These are phyloP conservation scores for Evernia prunastri DNA, from an alignment of 495 filamentous ascomycete genomes.

Conservation along the genomic window DNA sequence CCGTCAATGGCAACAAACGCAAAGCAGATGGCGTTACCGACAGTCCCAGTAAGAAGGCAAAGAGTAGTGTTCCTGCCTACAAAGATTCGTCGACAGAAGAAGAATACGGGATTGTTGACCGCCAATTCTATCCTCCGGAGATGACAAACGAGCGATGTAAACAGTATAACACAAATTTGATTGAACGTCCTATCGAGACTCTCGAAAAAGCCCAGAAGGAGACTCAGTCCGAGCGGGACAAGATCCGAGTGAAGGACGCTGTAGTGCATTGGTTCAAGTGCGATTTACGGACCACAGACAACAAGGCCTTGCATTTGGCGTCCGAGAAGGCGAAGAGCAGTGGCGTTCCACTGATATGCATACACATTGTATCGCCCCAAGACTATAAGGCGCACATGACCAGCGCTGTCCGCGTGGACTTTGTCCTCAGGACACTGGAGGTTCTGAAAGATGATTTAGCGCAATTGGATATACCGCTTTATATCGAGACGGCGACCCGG, in stretches of 20 bases:
- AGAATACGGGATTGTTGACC: slow-evolving; percentile 64
- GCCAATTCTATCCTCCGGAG: slow-evolving; percentile 77
- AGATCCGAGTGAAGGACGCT: slow-evolving; percentile 47
- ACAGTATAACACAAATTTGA: slow-evolving; percentile 59
- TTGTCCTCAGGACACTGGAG: slow-evolving; percentile 62
- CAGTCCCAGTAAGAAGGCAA: slow-evolving; percentile 22
- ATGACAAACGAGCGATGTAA: slow-evolving; percentile 71
- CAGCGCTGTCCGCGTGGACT: slow-evolving; percentile 68
- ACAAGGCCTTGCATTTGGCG: slow-evolving; percentile 63
- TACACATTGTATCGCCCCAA: slow-evolving; percentile 80
- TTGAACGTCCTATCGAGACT: slow-evolving; percentile 64
- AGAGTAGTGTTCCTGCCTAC: slow-evolving; percentile 14
- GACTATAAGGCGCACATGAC: slow-evolving; percentile 79
- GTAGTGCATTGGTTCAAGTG: slow-evolving; percentile 92
- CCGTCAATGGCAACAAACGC: slow-evolving; percentile 21
- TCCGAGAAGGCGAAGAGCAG: slow-evolving; percentile 57
- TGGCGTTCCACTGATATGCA: slow-evolving; percentile 60
- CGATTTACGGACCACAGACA: slow-evolving; percentile 69
- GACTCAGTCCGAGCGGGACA: slow-evolving; percentile 19
- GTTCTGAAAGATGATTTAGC: slow-evolving; percentile 60
- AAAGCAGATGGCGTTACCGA: slow-evolving; percentile 10
- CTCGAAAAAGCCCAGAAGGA: slow-evolving; percentile 43
- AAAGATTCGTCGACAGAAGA: slow-evolving; percentile 40
- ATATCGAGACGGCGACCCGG: slow-evolving; percentile 63
- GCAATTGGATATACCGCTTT: slow-evolving; percentile 70